Percentiles rank a stretch among this genome's conserved stretches.
phyloP scores from a whole-genome alignment of 2,329 filamentous ascomycete species.

The Apiospora sp. region DNA sequence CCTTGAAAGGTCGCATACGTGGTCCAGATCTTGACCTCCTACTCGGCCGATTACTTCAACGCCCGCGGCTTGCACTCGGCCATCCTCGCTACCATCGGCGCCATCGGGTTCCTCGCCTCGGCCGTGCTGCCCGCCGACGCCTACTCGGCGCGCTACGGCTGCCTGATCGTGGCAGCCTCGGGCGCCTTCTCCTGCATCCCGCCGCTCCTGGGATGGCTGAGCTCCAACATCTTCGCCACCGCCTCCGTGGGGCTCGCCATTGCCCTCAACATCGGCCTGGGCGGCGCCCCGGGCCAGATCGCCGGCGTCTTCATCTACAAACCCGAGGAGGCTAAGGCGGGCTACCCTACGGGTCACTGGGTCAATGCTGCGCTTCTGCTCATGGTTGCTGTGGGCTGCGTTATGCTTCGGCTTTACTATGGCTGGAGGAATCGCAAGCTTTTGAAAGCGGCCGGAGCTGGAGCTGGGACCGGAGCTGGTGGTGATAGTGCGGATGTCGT shows the following conservation, averaged over 20 bases:
- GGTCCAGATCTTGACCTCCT: constrained; percentile 53
- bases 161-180: constrained; percentile 70
- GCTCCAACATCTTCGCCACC: constrained; percentile 70
- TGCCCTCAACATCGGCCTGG: constrained; percentile 71
- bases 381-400: constrained; percentile 61
- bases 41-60: constrained; percentile 69
- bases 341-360: constrained; percentile 76
- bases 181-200: constrained; percentile 74
- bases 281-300: constrained; percentile 73
- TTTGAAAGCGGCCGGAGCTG: constrained; percentile 41
- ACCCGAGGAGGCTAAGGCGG: constrained; percentile 61
- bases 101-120: constrained; percentile 63
- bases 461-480: constrained; percentile 26
- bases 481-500: not conserved
- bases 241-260: constrained; percentile 72
- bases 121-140: constrained; percentile 66
- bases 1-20: constrained; percentile 27
- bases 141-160: constrained; percentile 69
- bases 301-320: constrained; percentile 78
- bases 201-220: constrained; percentile 72
- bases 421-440: constrained; percentile 51
- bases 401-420: constrained; percentile 63
- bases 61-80: constrained; percentile 55
- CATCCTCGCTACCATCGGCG: constrained; percentile 51
- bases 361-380: constrained; percentile 68